These are phyloP conservation scores for Anthostomella pinea DNA, from an alignment of 2,329 filamentous ascomycete genomes.

Conservation along the genomic window DNA sequence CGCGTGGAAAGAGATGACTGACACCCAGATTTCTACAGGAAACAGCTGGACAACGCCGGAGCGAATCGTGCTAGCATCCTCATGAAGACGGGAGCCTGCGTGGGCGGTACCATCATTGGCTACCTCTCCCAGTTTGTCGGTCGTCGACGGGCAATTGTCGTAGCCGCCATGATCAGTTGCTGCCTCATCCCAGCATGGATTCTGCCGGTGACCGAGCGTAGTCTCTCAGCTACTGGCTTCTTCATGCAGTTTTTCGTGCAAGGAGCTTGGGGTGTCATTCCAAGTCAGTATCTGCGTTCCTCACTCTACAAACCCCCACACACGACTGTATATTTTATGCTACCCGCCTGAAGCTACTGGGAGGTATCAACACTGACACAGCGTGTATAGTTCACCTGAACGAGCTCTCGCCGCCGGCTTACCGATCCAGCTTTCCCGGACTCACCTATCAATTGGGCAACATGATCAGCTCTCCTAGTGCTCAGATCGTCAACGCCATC, in stretches of 20 bases:
- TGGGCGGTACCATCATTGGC: slow-evolving; percentile 70
- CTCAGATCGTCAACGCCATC: slow-evolving; percentile 75
- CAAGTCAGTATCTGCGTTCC: slow-evolving; percentile 41
- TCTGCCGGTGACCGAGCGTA: slow-evolving; percentile 56
- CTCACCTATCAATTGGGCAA: slow-evolving; percentile 74
- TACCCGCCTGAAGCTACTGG: too few relatives aligned
- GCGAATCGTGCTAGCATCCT: slow-evolving; percentile 75
- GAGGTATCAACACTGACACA: too few relatives aligned
- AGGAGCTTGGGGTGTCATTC: slow-evolving; percentile 65
- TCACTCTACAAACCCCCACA: too few relatives aligned
- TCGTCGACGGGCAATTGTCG: slow-evolving; percentile 65
- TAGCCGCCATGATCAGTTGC: slow-evolving; percentile 57
- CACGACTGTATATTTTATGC: too few relatives aligned
- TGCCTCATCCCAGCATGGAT: slow-evolving; percentile 69
- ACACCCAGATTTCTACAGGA: too few relatives aligned
- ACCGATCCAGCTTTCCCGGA: slow-evolving; percentile 68
- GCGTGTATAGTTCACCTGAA: slow-evolving; percentile 65
- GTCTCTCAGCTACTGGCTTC: slow-evolving; percentile 63
- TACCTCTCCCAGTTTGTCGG: slow-evolving; percentile 75
- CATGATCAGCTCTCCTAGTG: slow-evolving; percentile 68
- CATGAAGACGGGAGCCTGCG: slow-evolving; percentile 75
- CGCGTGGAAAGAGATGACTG: too few relatives aligned
- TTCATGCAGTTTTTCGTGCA: slow-evolving; percentile 68
- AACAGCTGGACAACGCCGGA: slow-evolving; percentile 61
- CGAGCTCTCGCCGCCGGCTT: slow-evolving; percentile 68